These are phyloP conservation scores for Ophiostoma ulmi DNA, from an alignment of 2,329 filamentous ascomycete species.

Conservation along the genomic window DNA sequence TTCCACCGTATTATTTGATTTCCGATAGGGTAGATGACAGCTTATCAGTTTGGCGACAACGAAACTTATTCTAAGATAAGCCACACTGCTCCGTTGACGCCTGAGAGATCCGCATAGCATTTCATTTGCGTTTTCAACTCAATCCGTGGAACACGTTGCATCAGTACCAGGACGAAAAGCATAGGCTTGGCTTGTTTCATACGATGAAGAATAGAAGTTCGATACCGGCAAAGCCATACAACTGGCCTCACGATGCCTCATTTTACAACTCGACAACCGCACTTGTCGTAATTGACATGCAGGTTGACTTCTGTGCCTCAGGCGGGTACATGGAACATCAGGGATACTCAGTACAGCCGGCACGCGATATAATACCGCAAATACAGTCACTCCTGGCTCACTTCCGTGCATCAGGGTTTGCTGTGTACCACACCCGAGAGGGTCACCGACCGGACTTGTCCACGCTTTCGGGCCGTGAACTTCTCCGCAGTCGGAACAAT, in stretches of 20 bases:
- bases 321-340: slow-evolving; percentile 24
- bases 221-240: slow-evolving; percentile 22
- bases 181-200: background rate
- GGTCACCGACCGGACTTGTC: slow-evolving; percentile 25
- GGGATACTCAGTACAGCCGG: slow-evolving; percentile 23
- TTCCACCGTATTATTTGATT: background rate
- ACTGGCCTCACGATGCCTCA: slow-evolving; percentile 21
- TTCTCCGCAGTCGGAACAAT: slow-evolving; percentile 23
- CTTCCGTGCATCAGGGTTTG: slow-evolving; percentile 19
- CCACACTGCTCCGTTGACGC: background rate
- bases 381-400: slow-evolving; percentile 16
- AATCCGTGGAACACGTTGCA: background rate
- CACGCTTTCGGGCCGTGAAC: slow-evolving; percentile 18
- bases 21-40: background rate
- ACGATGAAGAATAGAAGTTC: background rate
- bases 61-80: background rate
- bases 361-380: slow-evolving; percentile 17
- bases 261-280: slow-evolving; percentile 18
- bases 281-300: slow-evolving; percentile 24
- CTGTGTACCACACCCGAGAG: slow-evolving; percentile 24
- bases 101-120: background rate
- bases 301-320: slow-evolving; percentile 23
- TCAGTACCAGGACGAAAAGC: background rate
- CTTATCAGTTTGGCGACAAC: background rate
- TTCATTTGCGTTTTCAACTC: background rate